These are phyloP conservation scores for Xylaria longipes DNA, from an alignment of 495 filamentous ascomycete genomes.

Conservation along the genomic window DNA sequence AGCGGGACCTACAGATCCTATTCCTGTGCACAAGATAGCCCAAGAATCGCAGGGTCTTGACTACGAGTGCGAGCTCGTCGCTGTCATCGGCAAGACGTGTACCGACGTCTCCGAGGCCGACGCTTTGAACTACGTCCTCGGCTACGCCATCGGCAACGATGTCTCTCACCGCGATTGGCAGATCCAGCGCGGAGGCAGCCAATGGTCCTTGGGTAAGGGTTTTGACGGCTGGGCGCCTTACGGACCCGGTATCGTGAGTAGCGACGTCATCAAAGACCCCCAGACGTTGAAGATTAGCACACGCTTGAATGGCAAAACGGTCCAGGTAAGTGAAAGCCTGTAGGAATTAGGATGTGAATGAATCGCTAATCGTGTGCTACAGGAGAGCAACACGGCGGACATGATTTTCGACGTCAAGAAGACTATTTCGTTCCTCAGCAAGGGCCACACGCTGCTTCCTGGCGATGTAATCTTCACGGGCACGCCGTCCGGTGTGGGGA, in stretches of 20 bases:
- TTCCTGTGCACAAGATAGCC: slow-evolving; percentile 60
- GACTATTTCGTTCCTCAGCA: slow-evolving; percentile 76
- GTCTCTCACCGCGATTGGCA: slow-evolving; percentile 87
- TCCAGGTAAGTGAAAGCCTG: slow-evolving; percentile 54
- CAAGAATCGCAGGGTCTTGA: slow-evolving; percentile 63
- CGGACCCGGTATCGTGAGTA: slow-evolving; percentile 79
- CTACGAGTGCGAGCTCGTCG: slow-evolving; percentile 86
- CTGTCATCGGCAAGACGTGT: slow-evolving; percentile 75
- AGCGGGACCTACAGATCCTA: slow-evolving; percentile 70
- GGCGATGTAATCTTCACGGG: slow-evolving; percentile 88
- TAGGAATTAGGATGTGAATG: not conserved
- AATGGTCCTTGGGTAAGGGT: slow-evolving; percentile 83
- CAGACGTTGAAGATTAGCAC: slow-evolving; percentile 70
- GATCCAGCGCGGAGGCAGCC: slow-evolving; percentile 75
- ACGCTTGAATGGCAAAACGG: slow-evolving; percentile 71
- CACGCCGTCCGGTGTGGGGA: slow-evolving; percentile 83
- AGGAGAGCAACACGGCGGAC: slow-evolving; percentile 73
- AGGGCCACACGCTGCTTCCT: slow-evolving; percentile 76
- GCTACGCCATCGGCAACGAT: slow-evolving; percentile 84
- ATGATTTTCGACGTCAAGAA: slow-evolving; percentile 82
- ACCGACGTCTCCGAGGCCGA: slow-evolving; percentile 67
- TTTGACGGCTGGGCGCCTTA: slow-evolving; percentile 91
- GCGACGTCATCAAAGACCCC: slow-evolving; percentile 70
- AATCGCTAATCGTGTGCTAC: slow-evolving; percentile 17
- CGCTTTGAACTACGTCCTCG: slow-evolving; percentile 77